phyloP scores from a whole-genome alignment of 2,329 filamentous ascomycete genomes.

The Cladorrhinum sp. region DNA sequence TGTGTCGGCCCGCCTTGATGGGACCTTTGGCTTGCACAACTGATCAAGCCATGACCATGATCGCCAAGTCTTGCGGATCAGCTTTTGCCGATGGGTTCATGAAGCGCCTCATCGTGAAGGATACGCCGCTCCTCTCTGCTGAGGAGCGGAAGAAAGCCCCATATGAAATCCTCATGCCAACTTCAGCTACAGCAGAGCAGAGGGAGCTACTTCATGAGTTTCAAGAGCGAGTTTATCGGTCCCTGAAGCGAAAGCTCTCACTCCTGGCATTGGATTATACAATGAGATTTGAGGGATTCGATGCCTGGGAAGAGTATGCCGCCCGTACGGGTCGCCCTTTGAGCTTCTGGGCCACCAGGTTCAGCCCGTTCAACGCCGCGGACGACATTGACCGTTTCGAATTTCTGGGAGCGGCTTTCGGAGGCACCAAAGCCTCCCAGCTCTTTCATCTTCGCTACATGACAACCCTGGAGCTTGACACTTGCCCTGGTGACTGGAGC shows the following conservation, averaged over 20 bases:
- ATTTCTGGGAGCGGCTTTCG: slow-evolving; percentile 24
- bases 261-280: slow-evolving; percentile 12
- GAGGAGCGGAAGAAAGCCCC: slow-evolving; percentile 8
- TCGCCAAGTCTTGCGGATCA: slow-evolving; percentile 21
- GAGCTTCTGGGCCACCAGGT: slow-evolving; percentile 12
- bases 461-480: slow-evolving; percentile 19
- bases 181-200: slow-evolving; percentile 17
- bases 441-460: slow-evolving; percentile 25
- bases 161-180: slow-evolving; percentile 22
- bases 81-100: slow-evolving; percentile 23
- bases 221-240: slow-evolving; percentile 21
- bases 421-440: slow-evolving; percentile 19
- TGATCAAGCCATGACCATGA: slow-evolving; percentile 9
- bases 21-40: not conserved
- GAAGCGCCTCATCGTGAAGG: slow-evolving; percentile 9
- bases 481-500: slow-evolving; percentile 21
- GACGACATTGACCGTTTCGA: slow-evolving; percentile 11
- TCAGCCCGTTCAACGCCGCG: not conserved
- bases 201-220: slow-evolving; percentile 16
- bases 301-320: slow-evolving; percentile 14
- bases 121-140: slow-evolving; percentile 18
- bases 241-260: slow-evolving; percentile 17
- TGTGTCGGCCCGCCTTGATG: slow-evolving; percentile 21
- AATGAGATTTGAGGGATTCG: slow-evolving; percentile 5
- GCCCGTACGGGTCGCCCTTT: slow-evolving; percentile 11